Evolutionary conservation across 2,329 filamentous ascomycete species (phyloP).

Genomic region (Metarhizium guizhouense): DNA sequence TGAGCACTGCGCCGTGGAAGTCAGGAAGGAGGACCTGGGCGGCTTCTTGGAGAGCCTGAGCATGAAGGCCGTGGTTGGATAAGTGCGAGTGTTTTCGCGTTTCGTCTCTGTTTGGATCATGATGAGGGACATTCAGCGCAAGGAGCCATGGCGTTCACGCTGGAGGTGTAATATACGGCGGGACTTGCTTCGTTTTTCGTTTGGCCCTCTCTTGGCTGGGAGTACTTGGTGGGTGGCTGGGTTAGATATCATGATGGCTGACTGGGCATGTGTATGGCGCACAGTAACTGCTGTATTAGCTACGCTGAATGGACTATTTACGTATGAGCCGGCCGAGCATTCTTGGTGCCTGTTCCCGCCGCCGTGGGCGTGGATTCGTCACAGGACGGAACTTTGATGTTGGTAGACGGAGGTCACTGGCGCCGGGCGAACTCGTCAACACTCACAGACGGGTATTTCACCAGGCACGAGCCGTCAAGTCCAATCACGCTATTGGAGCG

Average conservation of each 20-base stretch:
- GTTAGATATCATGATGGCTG: background rate
- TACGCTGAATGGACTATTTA: slow-evolving; percentile 1
- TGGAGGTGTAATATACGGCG: background rate
- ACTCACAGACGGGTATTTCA: too few relatives aligned
- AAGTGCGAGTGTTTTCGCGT: background rate
- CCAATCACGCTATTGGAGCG: too few relatives aligned
- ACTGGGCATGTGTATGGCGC: slow-evolving; percentile 1
- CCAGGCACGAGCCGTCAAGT: too few relatives aligned
- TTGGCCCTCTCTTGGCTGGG: background rate
- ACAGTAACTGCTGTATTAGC: slow-evolving; percentile 1
- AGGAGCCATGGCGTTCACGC: background rate
- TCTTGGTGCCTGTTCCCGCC: background rate
- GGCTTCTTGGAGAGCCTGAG: slow-evolving; percentile 88
- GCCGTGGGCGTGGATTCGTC: background rate
- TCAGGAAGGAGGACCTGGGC: slow-evolving; percentile 88
- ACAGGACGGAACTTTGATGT: background rate
- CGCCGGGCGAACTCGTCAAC: background rate
- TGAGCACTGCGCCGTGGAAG: slow-evolving; percentile 94
- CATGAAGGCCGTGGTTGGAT: slow-evolving; percentile 75
- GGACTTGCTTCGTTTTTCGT: background rate
- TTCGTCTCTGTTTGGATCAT: background rate
- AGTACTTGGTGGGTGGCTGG: background rate
- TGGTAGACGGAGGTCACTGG: background rate
- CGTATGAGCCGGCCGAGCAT: background rate
- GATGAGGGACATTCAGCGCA: background rate